phyloP scores from a whole-genome alignment of 345 rosid genomes.

The Isatis tinctoria region DNA sequence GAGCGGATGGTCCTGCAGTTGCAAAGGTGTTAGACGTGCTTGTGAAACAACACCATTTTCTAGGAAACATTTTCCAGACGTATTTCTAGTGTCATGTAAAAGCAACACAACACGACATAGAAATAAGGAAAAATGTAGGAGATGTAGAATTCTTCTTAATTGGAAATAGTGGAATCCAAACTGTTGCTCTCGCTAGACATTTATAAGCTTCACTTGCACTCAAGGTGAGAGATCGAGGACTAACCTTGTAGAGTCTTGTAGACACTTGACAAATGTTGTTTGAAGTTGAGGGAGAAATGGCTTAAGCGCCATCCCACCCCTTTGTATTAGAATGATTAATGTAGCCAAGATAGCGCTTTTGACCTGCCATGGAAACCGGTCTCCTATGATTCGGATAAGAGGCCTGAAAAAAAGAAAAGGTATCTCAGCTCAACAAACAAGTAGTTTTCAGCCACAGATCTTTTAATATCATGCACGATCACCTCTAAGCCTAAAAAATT shows the following conservation, averaged over 20 bases:
- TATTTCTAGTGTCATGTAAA: background rate
- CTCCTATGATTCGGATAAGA: constrained; percentile 92
- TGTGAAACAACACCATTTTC: background rate
- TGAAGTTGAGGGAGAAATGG: constrained; percentile 99
- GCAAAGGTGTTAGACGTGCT: background rate
- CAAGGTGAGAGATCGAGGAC: constrained; percentile 4
- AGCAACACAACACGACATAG: background rate
- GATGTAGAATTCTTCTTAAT: too few relatives aligned
- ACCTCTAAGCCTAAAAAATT: too few relatives aligned
- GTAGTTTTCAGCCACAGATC: background rate
- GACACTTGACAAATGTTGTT: constrained; percentile 89
- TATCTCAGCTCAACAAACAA: background rate
- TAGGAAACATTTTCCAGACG: background rate
- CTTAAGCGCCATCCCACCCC: constrained; percentile 83
- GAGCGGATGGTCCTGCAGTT: constrained; percentile 84
- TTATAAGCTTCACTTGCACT: background rate
- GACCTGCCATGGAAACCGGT: constrained; percentile 99
- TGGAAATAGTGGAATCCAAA: too few relatives aligned
- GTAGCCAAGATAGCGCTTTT: constrained; percentile 93
- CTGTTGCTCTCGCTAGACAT: too few relatives aligned
- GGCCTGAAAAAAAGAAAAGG: constrained; percentile 58
- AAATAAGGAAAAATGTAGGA: background rate
- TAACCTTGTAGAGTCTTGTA: constrained; percentile 90
- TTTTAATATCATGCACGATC: too few relatives aligned
- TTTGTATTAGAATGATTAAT: constrained; percentile 66